Base-by-base conservation (phyloP, 805 yeast species). In the Scheffersomyces amazonensis region DNA sequence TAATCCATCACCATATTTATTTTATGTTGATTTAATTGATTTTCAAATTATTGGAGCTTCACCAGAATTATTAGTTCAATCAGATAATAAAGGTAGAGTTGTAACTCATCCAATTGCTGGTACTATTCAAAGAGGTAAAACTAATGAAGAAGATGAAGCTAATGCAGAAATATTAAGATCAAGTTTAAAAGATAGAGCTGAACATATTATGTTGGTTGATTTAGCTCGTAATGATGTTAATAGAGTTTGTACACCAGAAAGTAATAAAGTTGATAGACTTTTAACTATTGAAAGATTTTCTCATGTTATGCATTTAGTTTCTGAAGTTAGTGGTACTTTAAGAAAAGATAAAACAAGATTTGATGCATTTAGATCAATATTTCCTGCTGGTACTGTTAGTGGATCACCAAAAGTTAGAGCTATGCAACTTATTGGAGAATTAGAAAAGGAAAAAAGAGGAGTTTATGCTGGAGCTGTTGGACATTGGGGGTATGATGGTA, bases 391-490 rank as follows among this genome's bases (percentile, higher is more conserved):
- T 31, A 93, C 99, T 1, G 98, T 91, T 10, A 83, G 95, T 39
- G 99, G 99, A 28, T 98, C 99, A 2, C 99, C 99, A 39, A 93
- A 93, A 64, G 95, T 93, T 30, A 80, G 78, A 52, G 99, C 99
- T 8, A 93, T 93, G 98, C 95, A 90, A 62, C 71, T 93, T 31
- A 88, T 93, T 51, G 84, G 86, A 15, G 95, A 87, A 58, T 67
- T 91, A 34, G 99, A 93, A 58, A 75, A 78, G 44, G 98, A 91
- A 58, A 87, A 88, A 55, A 75, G 99, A 56, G 99, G 98, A 32
- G 90, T 91, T 7, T 93, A 93, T 57, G 99, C 99, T 0, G 99
- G 99, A 44, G 99, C 99, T 2, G 98, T 93, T 15, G 99, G 99
- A 6, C 85, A 86, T 59, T 93, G 97, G 96, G 89, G 96, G 1